Conservation (phyloP, 345 rosid genomes). For the Dipteronia dyeriana region DNA sequence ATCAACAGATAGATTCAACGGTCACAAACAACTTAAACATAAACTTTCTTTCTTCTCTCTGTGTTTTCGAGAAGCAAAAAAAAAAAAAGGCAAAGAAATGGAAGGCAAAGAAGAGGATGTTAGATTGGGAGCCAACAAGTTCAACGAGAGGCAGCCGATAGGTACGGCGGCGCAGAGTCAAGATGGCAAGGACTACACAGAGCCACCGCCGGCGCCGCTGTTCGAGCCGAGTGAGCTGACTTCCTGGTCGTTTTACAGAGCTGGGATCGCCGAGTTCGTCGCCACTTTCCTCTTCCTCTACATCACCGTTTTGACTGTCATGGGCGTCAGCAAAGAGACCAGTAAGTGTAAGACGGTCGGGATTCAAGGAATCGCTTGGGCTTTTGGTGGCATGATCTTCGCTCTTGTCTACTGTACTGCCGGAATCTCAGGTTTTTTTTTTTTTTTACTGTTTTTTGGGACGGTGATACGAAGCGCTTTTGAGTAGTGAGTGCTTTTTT, state of each 20-base stretch:
- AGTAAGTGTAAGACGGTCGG: conserved; percentile 50
- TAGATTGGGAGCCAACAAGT: conserved; percentile 60
- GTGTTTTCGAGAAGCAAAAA: not conserved
- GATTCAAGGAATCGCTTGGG: conserved; percentile 67
- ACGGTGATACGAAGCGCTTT: not conserved
- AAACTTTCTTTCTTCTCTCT: not conserved
- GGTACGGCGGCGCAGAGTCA: conserved; percentile 56
- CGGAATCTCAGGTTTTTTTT: conserved; percentile 46
- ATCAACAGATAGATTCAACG: not conserved
- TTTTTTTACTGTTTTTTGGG: not conserved
- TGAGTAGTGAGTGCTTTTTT: not conserved
- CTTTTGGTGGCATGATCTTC: conserved; percentile 69
- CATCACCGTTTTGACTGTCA: conserved; percentile 50
- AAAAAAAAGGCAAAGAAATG: conserved; percentile 27
- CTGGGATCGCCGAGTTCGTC: conserved; percentile 56
- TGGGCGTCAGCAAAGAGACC: conserved; percentile 39
- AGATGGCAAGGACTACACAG: conserved; percentile 46
- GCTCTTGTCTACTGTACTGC: conserved; percentile 66
- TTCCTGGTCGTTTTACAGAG: conserved; percentile 58
- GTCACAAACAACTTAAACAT: not conserved
- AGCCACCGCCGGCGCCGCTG: conserved; percentile 55
- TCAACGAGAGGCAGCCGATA: conserved; percentile 48
- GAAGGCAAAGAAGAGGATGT: conserved; percentile 59
- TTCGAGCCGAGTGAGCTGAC: conserved; percentile 37
- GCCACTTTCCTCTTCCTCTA: conserved; percentile 54